These are phyloP conservation scores for Pholiota microspora DNA, from an alignment of 768 basidiomycete genomes.

Conservation along the genomic window DNA sequence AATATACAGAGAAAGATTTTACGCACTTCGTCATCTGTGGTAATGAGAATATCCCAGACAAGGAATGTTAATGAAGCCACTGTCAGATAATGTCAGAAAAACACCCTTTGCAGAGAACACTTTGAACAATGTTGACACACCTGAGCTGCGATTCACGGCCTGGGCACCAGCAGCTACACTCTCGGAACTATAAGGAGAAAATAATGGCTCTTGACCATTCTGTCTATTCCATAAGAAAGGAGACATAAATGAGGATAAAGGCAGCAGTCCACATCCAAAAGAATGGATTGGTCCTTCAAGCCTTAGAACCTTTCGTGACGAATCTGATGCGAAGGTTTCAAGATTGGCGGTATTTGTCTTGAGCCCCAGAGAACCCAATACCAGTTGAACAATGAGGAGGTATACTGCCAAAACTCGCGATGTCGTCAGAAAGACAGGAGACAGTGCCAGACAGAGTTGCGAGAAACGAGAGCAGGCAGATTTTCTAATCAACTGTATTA, in stretches of 20 bases:
- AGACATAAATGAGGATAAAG: constrained; percentile 16
- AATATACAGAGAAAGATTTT: too few species aligned
- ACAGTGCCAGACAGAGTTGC: not conserved
- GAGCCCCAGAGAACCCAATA: not conserved
- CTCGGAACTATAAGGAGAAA: constrained; percentile 22
- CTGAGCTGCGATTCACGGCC: constrained; percentile 31
- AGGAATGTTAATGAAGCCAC: constrained; percentile 37
- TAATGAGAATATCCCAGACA: constrained; percentile 40
- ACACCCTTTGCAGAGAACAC: not conserved
- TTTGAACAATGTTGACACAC: constrained; percentile 15
- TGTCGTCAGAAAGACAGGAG: not conserved
- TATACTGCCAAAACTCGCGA: not conserved
- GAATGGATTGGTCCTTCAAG: not conserved
- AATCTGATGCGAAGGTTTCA: too few species aligned
- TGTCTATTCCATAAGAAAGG: constrained; percentile 12
- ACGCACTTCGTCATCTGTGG: constrained; percentile 37
- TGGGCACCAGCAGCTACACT: constrained; percentile 25
- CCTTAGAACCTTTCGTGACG: not conserved
- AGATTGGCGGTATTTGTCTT: not conserved
- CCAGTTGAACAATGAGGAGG: not conserved
- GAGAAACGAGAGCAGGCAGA: not conserved
- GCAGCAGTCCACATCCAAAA: constrained; percentile 7
- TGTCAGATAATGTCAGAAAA: constrained; percentile 13
- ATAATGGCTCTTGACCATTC: constrained; percentile 14
- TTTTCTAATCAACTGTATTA: not conserved